phyloP scores from a whole-genome alignment of 2,329 filamentous ascomycete genomes.

The Aspergillus calidoustus region DNA sequence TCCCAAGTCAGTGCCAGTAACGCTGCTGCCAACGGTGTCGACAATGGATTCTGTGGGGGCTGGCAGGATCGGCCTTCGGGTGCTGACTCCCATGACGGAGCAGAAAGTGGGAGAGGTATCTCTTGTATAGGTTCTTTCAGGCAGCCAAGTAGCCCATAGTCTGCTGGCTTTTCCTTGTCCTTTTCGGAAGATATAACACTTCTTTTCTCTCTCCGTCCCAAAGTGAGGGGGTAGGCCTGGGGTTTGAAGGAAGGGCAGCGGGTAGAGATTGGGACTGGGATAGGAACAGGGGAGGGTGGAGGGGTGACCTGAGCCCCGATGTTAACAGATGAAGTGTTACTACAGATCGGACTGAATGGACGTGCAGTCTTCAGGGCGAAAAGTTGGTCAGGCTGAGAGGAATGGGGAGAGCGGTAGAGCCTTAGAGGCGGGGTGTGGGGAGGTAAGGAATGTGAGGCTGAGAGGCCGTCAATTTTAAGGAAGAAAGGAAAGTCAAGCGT shows the following conservation, averaged over 20 bases:
- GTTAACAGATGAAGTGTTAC: conserved; percentile 26
- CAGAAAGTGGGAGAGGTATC: conserved; percentile 17
- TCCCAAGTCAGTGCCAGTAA: conserved; percentile 52
- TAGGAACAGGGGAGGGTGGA: conserved; percentile 13
- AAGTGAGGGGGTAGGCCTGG: conserved; percentile 11
- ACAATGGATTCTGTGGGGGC: conserved; percentile 56
- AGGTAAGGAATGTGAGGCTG: conserved; percentile 15
- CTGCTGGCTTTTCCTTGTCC: conserved; percentile 21
- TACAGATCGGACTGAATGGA: conserved; percentile 27
- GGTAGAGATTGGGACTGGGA: conserved; percentile 7
- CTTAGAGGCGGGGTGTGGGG: conserved; percentile 22
- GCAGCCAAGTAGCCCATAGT: conserved; percentile 44
- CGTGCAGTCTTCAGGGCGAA: conserved; percentile 18
- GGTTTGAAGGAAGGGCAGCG: conserved; percentile 9
- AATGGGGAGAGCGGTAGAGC: conserved; percentile 17
- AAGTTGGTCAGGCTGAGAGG: conserved; percentile 15
- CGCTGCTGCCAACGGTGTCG: conserved; percentile 49
- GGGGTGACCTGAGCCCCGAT: conserved; percentile 22
- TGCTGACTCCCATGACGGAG: conserved; percentile 54
- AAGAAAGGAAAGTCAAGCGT: conserved; percentile 24
- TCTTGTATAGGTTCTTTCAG: conserved; percentile 17
- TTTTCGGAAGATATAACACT: conserved; percentile 3
- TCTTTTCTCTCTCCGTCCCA: conserved; percentile 12
- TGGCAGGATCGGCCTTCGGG: conserved; percentile 54
- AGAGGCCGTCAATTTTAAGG: conserved; percentile 20